Conservation (phyloP, 192 early-diverging fungal species). For the Phlyctochytrium planicorne region DNA sequence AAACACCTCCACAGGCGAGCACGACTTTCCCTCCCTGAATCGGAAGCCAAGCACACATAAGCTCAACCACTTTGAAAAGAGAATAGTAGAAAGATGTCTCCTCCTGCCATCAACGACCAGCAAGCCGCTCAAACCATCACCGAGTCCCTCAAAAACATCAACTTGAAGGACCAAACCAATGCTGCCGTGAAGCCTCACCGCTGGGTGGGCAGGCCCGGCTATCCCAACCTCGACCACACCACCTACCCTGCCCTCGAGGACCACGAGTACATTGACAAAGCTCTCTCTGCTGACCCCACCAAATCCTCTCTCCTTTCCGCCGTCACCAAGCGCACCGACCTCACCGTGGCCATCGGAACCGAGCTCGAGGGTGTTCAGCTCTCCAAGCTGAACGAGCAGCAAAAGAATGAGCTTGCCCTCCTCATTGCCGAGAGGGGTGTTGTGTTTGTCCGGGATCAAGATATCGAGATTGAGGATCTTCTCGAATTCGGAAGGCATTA, state of each 20-base stretch:
- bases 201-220: constrained; percentile 8
- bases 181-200: not conserved
- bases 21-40: no score
- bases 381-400: constrained; percentile 56
- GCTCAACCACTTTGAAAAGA: no score
- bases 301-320: constrained; percentile 55
- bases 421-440: constrained; percentile 66
- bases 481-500: constrained; percentile 37
- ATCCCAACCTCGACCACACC: constrained; percentile 4
- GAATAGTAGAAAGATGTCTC: not conserved
- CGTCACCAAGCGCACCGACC: constrained; percentile 53
- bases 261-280: constrained; percentile 28
- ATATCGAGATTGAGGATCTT: constrained; percentile 55
- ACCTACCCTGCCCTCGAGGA: constrained; percentile 22
- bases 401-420: constrained; percentile 60
- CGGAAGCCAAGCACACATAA: no score
- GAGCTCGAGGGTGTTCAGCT: constrained; percentile 58
- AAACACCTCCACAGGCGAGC: no score
- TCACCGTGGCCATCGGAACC: constrained; percentile 61
- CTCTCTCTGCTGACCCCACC: constrained; percentile 49
- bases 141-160: not conserved
- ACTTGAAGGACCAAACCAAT: not conserved
- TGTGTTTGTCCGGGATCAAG: constrained; percentile 69
- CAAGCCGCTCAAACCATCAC: not conserved
- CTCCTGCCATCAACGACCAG: not conserved